phyloP scores from a whole-genome alignment of 2,329 filamentous ascomycete genomes.

The Geosmithia flava region DNA sequence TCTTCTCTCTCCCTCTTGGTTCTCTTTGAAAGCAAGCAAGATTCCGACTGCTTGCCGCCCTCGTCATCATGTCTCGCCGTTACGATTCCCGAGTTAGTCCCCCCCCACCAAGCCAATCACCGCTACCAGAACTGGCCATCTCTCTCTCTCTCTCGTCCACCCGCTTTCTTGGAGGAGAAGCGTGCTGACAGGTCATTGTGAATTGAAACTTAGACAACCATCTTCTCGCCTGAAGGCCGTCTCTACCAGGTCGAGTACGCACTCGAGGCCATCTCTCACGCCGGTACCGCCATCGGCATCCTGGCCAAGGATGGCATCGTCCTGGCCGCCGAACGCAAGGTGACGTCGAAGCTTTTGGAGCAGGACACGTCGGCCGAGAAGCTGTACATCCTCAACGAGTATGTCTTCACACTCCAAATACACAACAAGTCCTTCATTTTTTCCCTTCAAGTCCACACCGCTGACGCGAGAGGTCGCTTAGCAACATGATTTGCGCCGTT shows the following conservation, averaged over 20 bases:
- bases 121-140: not conserved
- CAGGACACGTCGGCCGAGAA: slow-evolving; percentile 99
- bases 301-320: slow-evolving; percentile 98
- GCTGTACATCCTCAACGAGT: slow-evolving; percentile 99
- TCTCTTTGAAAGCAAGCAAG: not conserved
- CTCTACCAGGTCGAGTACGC: slow-evolving; percentile 99
- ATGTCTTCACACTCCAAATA: slow-evolving; percentile 18
- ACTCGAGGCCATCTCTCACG: slow-evolving; percentile 95
- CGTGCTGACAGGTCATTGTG: slow-evolving; percentile 4
- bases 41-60: not conserved
- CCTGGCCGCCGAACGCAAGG: slow-evolving; percentile 93
- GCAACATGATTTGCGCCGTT: slow-evolving; percentile 99
- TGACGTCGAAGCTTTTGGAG: slow-evolving; percentile 97
- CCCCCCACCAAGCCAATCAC: slow-evolving; percentile 7
- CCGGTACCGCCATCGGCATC: slow-evolving; percentile 92
- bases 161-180: not conserved
- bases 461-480: slow-evolving; percentile 21
- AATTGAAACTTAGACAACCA: slow-evolving; percentile 61
- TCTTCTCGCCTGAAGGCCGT: slow-evolving; percentile 98
- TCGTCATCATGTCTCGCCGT: slow-evolving; percentile 72
- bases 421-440: not conserved
- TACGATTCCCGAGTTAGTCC: slow-evolving; percentile 86
- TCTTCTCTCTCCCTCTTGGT: not conserved
- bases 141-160: not conserved
- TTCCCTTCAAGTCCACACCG: not conserved